Base-by-base conservation (phyloP, 805 yeast species). In the Candida stauntonica region DNA sequence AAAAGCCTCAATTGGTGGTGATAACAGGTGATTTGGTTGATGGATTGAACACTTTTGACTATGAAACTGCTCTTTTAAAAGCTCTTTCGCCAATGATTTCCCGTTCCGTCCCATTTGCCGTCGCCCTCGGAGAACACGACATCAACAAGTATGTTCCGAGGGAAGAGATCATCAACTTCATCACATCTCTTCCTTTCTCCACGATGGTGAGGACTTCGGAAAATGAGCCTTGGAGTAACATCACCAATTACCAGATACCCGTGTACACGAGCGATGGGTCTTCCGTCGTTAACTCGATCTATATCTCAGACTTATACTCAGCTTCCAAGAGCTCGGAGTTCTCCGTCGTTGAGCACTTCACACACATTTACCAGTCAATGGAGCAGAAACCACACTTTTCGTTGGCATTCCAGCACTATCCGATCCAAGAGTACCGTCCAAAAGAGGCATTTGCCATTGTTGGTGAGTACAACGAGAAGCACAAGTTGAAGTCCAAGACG, bases 391-490 rank as follows among this genome's bases (percentile, higher is more conserved):
- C 61, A 12, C 44, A 55, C 18, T 52, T 75, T 45, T 63, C 76
- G 4, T 68, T 81, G 71, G 80, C 79, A 2, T 81, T 80, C 48
- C 79, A 79, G 66, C 85, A 80, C 55, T 73, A 75, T 17, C 88
- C 87, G 1, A 55, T 80, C 19, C 77, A 78, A 1, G 86, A 81
- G 50, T 79, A 72, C 53, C 62, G 75, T 41, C 64, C 64, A 17
- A 50, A 45, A 17, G 55, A 52, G 0, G 39, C 52, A 18, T 62
- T 62, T 39, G 70, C 75, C 35, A 51, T 68, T 20, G 54, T 62
- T 17, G 66, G 69, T 20, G 65, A 66, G 34, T 60, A 55, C 34
- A 54, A 60, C 33, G 63, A 60, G 29, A 61, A 54, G 38, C 20
- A 76, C 73, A 26, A 58, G 48, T 32, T 65, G 62, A 51, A 69